Evolutionary conservation across 164 flowering plant genomes (phyloP).

Genomic region (Echeveria elegans): DNA sequence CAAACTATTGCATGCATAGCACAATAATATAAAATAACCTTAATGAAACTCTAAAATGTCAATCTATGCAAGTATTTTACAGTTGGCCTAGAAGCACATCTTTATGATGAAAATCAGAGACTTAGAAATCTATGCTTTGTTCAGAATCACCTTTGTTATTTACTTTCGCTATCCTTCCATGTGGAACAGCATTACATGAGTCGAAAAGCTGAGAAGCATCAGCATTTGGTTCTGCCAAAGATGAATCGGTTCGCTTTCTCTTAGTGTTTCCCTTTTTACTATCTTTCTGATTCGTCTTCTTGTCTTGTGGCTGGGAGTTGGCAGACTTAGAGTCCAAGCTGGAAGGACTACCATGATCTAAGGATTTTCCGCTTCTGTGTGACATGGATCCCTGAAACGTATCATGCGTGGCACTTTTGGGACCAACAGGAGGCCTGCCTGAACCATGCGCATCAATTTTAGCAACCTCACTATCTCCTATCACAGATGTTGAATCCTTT

Average conservation of each 20-base stretch:
- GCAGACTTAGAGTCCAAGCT: slow-evolving; percentile 66
- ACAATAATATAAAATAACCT: background rate
- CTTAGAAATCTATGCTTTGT: too few species aligned
- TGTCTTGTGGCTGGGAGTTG: slow-evolving; percentile 53
- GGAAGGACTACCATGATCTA: slow-evolving; percentile 74
- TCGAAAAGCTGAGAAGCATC: slow-evolving; percentile 40
- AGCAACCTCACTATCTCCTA: slow-evolving; percentile 39
- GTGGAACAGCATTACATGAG: slow-evolving; percentile 18
- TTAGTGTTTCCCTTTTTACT: slow-evolving; percentile 36
- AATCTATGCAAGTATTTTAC: background rate
- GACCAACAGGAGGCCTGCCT: slow-evolving; percentile 48
- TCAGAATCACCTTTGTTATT: slow-evolving; percentile 29
- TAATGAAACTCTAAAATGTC: background rate
- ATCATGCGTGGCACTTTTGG: slow-evolving; percentile 41
- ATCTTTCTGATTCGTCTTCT: slow-evolving; percentile 39
- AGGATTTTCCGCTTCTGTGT: slow-evolving; percentile 46
- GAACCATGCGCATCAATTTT: slow-evolving; percentile 37
- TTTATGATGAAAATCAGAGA: too few species aligned
- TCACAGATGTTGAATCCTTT: slow-evolving; percentile 37
- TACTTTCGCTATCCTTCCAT: slow-evolving; percentile 39
- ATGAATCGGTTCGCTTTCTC: slow-evolving; percentile 59
- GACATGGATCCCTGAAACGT: slow-evolving; percentile 50
- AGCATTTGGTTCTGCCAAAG: slow-evolving; percentile 27
- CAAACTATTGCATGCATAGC: slow-evolving; percentile 11
- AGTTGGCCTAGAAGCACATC: slow-evolving; percentile 3